Base-by-base conservation (phyloP, 257 asterid genomes). In the Petunia secreta region DNA sequence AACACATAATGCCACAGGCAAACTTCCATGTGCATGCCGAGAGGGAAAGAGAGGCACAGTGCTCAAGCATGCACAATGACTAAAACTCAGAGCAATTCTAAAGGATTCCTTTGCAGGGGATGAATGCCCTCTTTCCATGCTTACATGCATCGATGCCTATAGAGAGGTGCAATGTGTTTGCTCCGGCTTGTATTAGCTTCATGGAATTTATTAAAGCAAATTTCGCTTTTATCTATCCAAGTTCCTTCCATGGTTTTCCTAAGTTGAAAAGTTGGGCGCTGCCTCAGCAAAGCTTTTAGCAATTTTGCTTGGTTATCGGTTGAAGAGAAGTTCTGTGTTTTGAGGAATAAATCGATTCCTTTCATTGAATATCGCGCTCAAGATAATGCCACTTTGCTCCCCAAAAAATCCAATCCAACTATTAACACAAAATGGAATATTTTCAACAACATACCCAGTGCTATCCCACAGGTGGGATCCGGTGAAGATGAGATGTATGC, bases 191-290 rank as follows among this genome's bases (percentile, higher is more conserved):
- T 66, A 41, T 66, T 66, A 66, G 75, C 38, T 66, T 66, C 14
- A 25, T 15, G 38, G 10, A 66, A 66, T 66, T 53, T 37, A 66
- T 66, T 37, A 40, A 15, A 66, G 0, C 6, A 41, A 66, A 15
- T 40, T 66, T 40, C 2, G 54, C 25, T 25, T 41, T 41, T 43
- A 65, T 65, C 40, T 6, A 60, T 60, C 65, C 65, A 60, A 16
- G 16, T 60, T 13, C 65, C 25, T 38, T 13, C 65, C 40, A 41
- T 66, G 75, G 36, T 66, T 66, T 41, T 40, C 14, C 40, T 1
- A 38, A 64, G 73, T 64, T 64, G 48, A 39, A 65, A 66, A 66
- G 75, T 25, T 66, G 46, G 75, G 54, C 15, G 54, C 53, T 66
- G 15, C 75, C 75, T 40, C 37, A 6, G 37, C 36, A 65, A 66